Conservation (phyloP, 768 basidiomycete genomes). For the Lentinula raphanica region DNA sequence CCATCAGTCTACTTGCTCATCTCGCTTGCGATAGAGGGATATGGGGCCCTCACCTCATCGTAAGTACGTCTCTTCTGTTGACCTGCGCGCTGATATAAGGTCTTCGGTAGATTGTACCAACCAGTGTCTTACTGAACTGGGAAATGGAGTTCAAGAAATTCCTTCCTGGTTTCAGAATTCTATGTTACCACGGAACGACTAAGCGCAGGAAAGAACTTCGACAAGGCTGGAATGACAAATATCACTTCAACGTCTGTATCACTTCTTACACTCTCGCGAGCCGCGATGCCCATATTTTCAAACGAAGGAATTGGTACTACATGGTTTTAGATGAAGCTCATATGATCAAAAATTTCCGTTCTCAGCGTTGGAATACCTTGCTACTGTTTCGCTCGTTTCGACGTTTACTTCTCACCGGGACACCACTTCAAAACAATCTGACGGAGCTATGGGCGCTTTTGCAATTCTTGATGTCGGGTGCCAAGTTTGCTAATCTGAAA, state of each 20-base stretch:
- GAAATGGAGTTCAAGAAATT: constrained; percentile 97
- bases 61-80: constrained; percentile 26
- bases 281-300: constrained; percentile 86
- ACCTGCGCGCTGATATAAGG: constrained; percentile 12
- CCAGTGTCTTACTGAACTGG: constrained; percentile 94
- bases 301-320: constrained; percentile 91
- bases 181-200: constrained; percentile 87
- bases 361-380: constrained; percentile 88
- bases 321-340: constrained; percentile 96
- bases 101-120: constrained; percentile 66
- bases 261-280: constrained; percentile 93
- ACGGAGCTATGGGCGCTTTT: constrained; percentile 94
- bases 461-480: constrained; percentile 89
- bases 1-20: constrained; percentile 90
- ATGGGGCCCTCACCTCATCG: constrained; percentile 90
- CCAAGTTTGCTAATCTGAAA: constrained; percentile 85
- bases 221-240: constrained; percentile 85
- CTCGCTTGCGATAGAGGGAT: constrained; percentile 87
- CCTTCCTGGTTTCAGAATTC: constrained; percentile 77
- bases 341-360: constrained; percentile 97
- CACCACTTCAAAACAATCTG: constrained; percentile 93
- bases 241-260: constrained; percentile 90
- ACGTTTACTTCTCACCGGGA: constrained; percentile 89
- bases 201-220: constrained; percentile 88
- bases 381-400: constrained; percentile 84